Percentiles rank a stretch among this genome's conserved stretches.
Conservation (phyloP, 1,284 basidiomycete species). For the Austroboletus novae-zelandiae region DNA sequence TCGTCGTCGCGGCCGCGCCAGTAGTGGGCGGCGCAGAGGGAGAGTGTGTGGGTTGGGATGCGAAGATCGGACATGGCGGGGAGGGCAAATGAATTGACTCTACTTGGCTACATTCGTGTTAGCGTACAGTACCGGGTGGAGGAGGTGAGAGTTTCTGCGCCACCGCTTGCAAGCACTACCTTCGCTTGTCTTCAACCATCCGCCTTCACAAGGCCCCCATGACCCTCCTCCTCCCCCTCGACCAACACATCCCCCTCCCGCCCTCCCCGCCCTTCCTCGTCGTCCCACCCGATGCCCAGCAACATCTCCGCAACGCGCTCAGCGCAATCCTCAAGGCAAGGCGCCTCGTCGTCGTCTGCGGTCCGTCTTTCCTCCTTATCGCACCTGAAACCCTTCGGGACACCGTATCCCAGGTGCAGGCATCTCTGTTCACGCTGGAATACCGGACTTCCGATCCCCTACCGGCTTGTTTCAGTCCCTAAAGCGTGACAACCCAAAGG, state of each 20-base stretch:
- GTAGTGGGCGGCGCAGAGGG: slow-evolving; percentile 30
- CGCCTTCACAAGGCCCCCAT: slow-evolving; percentile 24
- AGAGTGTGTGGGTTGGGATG: slow-evolving; percentile 19
- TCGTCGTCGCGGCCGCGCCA: slow-evolving; percentile 25
- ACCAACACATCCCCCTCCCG: slow-evolving; percentile 23
- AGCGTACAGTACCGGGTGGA: too few species aligned
- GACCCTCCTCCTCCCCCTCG: slow-evolving; percentile 34
- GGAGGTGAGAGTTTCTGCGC: slow-evolving; percentile 24
- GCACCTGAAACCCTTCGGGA: slow-evolving; percentile 10
- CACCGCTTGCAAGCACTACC: slow-evolving; percentile 10
- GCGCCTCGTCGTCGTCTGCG: slow-evolving; percentile 83
- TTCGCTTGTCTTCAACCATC: neutral
- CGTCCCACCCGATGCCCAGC: slow-evolving; percentile 34
- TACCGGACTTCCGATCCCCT: slow-evolving; percentile 89
- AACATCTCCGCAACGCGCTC: slow-evolving; percentile 51
- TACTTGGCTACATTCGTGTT: too few species aligned
- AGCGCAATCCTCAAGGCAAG: slow-evolving; percentile 75
- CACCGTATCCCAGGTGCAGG: slow-evolving; percentile 67
- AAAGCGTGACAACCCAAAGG: slow-evolving; percentile 77
- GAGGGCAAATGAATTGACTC: too few species aligned
- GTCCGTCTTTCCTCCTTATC: slow-evolving; percentile 44
- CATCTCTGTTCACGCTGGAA: slow-evolving; percentile 86
- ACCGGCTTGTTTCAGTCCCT: slow-evolving; percentile 79
- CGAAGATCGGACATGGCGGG: slow-evolving; percentile 20
- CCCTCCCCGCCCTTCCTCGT: slow-evolving; percentile 38